Percentiles rank a stretch among this genome's conserved stretches.
Evolutionary conservation across 129 eudicot genomes (phyloP).

Genomic region (Smallanthus sonchifolius): DNA sequence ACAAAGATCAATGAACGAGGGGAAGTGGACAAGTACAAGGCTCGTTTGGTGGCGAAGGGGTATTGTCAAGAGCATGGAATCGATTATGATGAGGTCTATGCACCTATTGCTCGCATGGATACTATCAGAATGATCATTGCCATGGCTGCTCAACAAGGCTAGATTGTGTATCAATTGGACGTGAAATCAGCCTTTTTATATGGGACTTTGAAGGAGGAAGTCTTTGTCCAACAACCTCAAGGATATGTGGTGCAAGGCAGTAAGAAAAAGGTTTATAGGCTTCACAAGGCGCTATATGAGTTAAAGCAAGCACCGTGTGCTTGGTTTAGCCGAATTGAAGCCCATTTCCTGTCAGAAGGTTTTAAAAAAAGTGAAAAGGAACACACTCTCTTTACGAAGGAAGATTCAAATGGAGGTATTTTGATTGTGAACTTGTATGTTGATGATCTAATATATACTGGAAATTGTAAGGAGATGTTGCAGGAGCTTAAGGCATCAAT

Average conservation of each 20-base stretch:
- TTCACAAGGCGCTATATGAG: too few species aligned
- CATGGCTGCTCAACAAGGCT: background rate
- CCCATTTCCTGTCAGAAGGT: background rate
- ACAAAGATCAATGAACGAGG: too few species aligned
- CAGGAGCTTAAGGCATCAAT: too few species aligned
- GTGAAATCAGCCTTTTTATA: background rate
- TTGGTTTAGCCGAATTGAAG: background rate
- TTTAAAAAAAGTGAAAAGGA: background rate
- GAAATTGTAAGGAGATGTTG: too few species aligned
- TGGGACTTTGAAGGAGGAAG: background rate
- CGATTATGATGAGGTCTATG: background rate
- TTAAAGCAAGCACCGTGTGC: background rate
- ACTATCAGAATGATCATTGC: background rate
- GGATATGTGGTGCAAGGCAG: background rate
- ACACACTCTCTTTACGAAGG: background rate
- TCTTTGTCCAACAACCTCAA: background rate
- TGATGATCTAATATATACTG: too few species aligned
- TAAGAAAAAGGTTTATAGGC: background rate
- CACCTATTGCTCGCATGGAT: background rate
- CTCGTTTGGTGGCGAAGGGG: background rate
- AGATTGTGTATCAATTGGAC: background rate
- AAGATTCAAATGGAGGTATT: too few species aligned
- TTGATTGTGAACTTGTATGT: too few species aligned
- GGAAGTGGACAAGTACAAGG: background rate
- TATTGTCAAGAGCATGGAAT: background rate